Evolutionary conservation across 768 basidiomycete species (phyloP), one percentile per base, ranked within the genome.

Genomic region (Suillus subaureus): DNA sequence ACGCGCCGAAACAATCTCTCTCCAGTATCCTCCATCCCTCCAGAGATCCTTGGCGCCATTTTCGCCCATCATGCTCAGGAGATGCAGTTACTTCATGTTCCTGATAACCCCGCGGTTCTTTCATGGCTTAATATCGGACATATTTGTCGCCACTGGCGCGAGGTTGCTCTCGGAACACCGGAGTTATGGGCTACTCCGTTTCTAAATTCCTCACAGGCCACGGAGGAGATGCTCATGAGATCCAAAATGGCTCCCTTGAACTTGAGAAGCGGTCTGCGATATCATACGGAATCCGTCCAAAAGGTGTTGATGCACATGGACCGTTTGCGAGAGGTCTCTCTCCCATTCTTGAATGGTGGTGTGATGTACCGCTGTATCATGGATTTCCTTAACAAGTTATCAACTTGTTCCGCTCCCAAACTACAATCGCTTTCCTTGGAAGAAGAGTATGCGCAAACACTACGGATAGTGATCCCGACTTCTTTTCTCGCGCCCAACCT

Each of bases 211-310:
- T 75, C 73, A 11, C 68, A 66, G 37, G 82, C 80, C 79, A 78
- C 77, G 21, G 74, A 79, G 62, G 82, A 81, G 68, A 80, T 85
- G 76, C 66, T 85, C 31, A 71, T 69, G 42, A 77, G 84, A 26
- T 85, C 84, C 4, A 84, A 82, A 68, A 78, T 72, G 71, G 78
- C 78, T 18, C 74, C 77, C 39, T 52, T 75, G 49, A 65, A 64
- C 40, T 58, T 75, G 37, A n/a, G 61, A 43, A 35, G 61, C 4
- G 70, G 73, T 71, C 81, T 28, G 64, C 72, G 52, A 64, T 81
- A 61, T 74, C 71, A 61, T 74, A 69, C 33, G 67, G 68, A 64
- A 54, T 74, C 51, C 64, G 70, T 82, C 33, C 72, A 72, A 42
- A 72, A 70, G 35, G 73, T 76, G 37, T 70, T 79, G 64, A 63